Base-by-base conservation (phyloP, 768 basidiomycete genomes). In the Chalciporus sphaerocephalus region DNA sequence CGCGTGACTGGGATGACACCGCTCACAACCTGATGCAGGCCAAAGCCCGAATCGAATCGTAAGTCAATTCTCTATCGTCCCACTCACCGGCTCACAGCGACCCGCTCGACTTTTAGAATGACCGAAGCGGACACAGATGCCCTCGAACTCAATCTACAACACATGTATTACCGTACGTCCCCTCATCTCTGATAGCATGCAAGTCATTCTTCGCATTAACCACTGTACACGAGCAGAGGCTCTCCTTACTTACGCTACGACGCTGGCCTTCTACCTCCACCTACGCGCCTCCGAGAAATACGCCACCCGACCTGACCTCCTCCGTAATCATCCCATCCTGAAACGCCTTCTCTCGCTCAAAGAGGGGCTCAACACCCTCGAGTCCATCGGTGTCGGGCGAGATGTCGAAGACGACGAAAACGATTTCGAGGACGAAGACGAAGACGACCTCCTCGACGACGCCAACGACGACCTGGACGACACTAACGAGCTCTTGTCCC, bases 241-340 rank as follows among this genome's bases (percentile, higher is more conserved):
- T 1, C 73, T 95, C 2, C 70, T 96, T 28, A 91, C 93, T 8
- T 98, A 98, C 60, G 76, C 89, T 16, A 89, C 92, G 1, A 85
- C 83, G 2, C 82, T 98, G 36, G 88, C 93, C 1, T 97, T 93
- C 69, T 97, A 95, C 69, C 71, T 98, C 32, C 82, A 93, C 63
- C 74, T 98, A n/a, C 81, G 88, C 15, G 73, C 87, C 18, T 76
- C 76, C 32, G 72, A 78, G 49, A 79, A 85, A 66, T 81, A 83
- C 60, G 72, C 77, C 6, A 72, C 74, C 44, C 76, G 73, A 27
- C 85, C 79, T 9, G 75, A 79, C 48, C 75, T 78, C 30, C 75
- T 91, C 44, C 80, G 77, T 59, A 66, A 72, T 13, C 85, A 84
- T 59, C 86, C 89, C 4, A 81, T 92, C 54, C 73, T 91, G 47